Evolutionary conservation across 176 grass and related monocot species (phyloP).

Genomic region (Alopecurus myosuroides): DNA sequence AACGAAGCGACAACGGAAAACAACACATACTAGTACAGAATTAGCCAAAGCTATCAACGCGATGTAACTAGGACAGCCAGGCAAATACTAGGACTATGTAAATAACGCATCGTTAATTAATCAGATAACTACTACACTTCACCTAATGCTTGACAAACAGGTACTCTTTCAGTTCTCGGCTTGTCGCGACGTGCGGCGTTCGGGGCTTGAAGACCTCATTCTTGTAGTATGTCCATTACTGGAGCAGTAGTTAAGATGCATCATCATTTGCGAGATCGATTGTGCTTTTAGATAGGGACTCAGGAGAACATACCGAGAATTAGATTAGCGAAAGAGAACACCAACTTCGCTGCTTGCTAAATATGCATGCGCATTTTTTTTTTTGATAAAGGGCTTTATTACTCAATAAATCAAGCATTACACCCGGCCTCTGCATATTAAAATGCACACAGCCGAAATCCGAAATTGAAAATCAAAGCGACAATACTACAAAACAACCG

Average conservation of each 20-base stretch:
- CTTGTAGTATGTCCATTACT: neutral
- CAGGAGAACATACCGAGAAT: neutral
- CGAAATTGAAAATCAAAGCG: too few relatives aligned
- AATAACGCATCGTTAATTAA: neutral
- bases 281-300: neutral
- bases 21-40: neutral
- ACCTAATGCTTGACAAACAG: neutral
- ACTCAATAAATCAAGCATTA: too few relatives aligned
- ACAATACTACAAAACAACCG: too few relatives aligned
- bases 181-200: neutral
- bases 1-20: constrained; percentile 3
- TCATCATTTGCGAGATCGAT: neutral
- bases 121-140: neutral
- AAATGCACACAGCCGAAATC: too few relatives aligned
- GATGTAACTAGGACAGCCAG: neutral
- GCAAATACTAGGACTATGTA: neutral
- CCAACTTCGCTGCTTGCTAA: neutral
- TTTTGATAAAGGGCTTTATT: too few relatives aligned
- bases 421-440: too few relatives aligned
- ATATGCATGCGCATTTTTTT: neutral
- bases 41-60: neutral
- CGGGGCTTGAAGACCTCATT: neutral
- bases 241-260: neutral
- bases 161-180: neutral
- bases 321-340: neutral